Conservation (phyloP, 495 filamentous ascomycete genomes). For the Aspergillus ostianus region DNA sequence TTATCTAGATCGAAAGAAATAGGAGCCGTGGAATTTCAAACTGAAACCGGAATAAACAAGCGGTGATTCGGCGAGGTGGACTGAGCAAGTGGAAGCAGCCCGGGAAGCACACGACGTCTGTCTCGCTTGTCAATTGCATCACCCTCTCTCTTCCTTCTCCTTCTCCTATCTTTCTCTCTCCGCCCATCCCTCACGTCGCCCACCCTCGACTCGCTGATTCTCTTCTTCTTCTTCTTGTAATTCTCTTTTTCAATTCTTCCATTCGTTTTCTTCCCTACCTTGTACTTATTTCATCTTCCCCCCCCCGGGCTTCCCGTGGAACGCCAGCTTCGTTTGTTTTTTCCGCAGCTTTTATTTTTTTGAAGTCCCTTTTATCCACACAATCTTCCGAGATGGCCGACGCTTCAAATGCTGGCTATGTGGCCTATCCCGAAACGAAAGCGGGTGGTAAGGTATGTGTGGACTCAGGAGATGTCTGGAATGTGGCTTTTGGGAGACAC, state of each 20-base stretch:
- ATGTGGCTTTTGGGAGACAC: not conserved
- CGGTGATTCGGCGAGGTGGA: not conserved
- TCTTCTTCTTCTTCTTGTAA: slow-evolving; percentile 18
- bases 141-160: slow-evolving; percentile 33
- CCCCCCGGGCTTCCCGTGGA: not conserved
- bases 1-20: no score
- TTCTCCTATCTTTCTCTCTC: slow-evolving; percentile 24
- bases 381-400: slow-evolving; percentile 23
- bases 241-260: slow-evolving; percentile 21
- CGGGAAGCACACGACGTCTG: slow-evolving; percentile 20
- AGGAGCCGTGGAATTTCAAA: not conserved
- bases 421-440: slow-evolving; percentile 44
- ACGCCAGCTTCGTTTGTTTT: not conserved
- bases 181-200: slow-evolving; percentile 26
- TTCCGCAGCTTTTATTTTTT: not conserved
- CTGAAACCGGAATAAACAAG: not conserved
- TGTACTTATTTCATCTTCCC: not conserved
- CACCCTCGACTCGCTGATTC: slow-evolving; percentile 11
- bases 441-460: slow-evolving; percentile 42
- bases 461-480: slow-evolving; percentile 19
- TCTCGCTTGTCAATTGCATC: slow-evolving; percentile 32
- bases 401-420: slow-evolving; percentile 21
- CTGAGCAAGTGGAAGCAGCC: not conserved
- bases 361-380: not conserved
- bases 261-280: slow-evolving; percentile 1